Evolutionary conservation across 2,329 filamentous ascomycete species (phyloP), one percentile per base, ranked within the genome.

Genomic region (Elsinoe necatrix): DNA sequence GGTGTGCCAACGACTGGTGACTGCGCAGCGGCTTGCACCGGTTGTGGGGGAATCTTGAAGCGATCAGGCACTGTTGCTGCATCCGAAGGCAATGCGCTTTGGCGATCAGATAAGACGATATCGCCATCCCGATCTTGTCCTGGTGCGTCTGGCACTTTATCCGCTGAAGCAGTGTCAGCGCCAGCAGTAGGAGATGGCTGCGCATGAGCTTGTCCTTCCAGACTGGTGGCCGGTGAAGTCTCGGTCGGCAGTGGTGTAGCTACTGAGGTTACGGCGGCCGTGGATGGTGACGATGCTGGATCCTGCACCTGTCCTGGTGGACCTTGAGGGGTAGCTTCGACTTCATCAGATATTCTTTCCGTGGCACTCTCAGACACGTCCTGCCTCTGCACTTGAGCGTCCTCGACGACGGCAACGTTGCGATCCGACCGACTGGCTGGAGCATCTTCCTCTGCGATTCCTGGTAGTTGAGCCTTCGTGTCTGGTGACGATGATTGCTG

Each of bases 221-320:
- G 84, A 63, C 86, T 90, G 1, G 87, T 90, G 62, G 86, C 84
- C 0, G 86, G 82, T 1, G 87, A 90, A 5, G 77, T 79, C 60
- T 85, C 80, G 59, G 84, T 80, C 37, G 84, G 77, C 34, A 79
- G 80, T 1, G 88, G 86, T 0, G 88, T 93, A 20, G 85, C 82
- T 56, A 83, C 83, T 42, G 86, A 90, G 63, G 85, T 84, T 1
- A 84, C 80, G 29, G 77, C 82, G 56, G 81, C 73, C 0, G 86
- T 90, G 4, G 88, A 92, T 7, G 80, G 80, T 11, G 74, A 78
- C 9, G 76, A 77, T 6, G 71, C 68, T 8, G 43, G 23, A 31
- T 60, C 57, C 14, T 31, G 35, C 11, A 47, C 16, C 16, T 29
- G 16, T 14, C 8, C 35, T 4, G 5, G 25, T 20, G 11, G 23